Percentiles rank a stretch among this genome's conserved stretches.
These are phyloP conservation scores for Colletotrichum sidae DNA, from an alignment of 2,329 filamentous ascomycete genomes.

Conservation along the genomic window DNA sequence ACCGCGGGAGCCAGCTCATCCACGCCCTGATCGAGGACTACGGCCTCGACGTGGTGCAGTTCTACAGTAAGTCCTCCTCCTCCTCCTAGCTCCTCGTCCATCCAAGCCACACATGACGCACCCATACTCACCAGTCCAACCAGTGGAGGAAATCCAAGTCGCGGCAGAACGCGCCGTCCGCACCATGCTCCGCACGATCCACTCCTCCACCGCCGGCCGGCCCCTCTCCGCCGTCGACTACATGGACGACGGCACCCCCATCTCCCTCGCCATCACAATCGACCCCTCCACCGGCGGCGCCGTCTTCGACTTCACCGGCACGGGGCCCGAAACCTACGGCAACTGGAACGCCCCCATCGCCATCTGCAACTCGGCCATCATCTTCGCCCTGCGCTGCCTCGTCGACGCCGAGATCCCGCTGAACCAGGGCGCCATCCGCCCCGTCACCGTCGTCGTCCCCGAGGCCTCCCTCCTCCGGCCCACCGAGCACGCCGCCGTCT, in stretches of 20 bases:
- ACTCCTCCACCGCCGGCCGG: constrained; percentile 74
- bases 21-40: constrained; percentile 79
- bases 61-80: constrained; percentile 48
- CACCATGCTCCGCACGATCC: constrained; percentile 78
- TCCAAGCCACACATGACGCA: neutral
- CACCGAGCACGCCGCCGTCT: constrained; percentile 45
- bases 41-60: constrained; percentile 76
- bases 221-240: constrained; percentile 82
- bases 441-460: constrained; percentile 80
- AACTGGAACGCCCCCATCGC: constrained; percentile 46
- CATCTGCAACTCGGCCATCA: constrained; percentile 48
- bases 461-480: constrained; percentile 60
- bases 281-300: constrained; percentile 80
- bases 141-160: constrained; percentile 79
- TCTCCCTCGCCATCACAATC: constrained; percentile 80
- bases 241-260: constrained; percentile 89
- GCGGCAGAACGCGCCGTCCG: constrained; percentile 84
- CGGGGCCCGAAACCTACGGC: constrained; percentile 45
- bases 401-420: constrained; percentile 49
- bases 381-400: constrained; percentile 48
- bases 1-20: constrained; percentile 84
- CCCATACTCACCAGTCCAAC: constrained; percentile 74
- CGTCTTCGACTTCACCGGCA: constrained; percentile 64
- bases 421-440: constrained; percentile 71
- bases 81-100: too few relatives aligned